Evolutionary conservation across 805 yeast species (phyloP), one percentile per base, ranked within the genome.

Genomic region (Kodamaea kaohsiungensis): DNA sequence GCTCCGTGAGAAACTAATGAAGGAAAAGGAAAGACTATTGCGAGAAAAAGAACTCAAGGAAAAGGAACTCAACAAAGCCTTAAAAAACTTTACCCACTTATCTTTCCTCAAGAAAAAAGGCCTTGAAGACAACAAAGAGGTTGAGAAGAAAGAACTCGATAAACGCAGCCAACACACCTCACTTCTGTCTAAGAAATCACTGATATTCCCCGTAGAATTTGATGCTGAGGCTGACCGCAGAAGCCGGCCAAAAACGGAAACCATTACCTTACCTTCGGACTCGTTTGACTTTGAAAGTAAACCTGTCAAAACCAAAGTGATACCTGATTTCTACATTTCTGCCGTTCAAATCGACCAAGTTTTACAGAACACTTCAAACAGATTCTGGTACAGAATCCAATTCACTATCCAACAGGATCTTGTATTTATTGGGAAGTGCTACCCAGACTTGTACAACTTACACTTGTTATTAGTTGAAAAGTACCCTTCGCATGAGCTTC

Each of bases 381-480:
- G 68, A 16, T 61, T 65, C 47, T 72, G 77, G 75, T 75, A 73
- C 61, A 59, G 71, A n/a, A 55, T 74, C 7, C 72, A 67, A 33
- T 53, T 69, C 6, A 53, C 53, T 3, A 33, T 48, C 15, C 59
- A 65, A 39, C 62, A 61, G 22, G 62, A 61, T 33, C 54, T 43
- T 2, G 17, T 68, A 3, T 65, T 59, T 50, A 47, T 73, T 18
- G 68, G 68, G 33, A 74, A 72, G 54, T 57, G 60, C 39, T 73
- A 75, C 56, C 71, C 72, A 51, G 76, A 75, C 42, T 72, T 76
- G 48, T 72, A 71, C 58, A 58, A 68, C 30, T 60, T 76, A 43
- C 77, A 73, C 53, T 38, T 60, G 8, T 43, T 49, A 0, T 54
- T 70, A 46, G 33, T 46, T 25, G 46, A 38, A 5, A 38, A 49